A percentile compares a stretch with the other conserved stretches of the same genome.
Conservation (phyloP, 495 filamentous ascomycete genomes). For the Lophiostoma macrostomum region DNA sequence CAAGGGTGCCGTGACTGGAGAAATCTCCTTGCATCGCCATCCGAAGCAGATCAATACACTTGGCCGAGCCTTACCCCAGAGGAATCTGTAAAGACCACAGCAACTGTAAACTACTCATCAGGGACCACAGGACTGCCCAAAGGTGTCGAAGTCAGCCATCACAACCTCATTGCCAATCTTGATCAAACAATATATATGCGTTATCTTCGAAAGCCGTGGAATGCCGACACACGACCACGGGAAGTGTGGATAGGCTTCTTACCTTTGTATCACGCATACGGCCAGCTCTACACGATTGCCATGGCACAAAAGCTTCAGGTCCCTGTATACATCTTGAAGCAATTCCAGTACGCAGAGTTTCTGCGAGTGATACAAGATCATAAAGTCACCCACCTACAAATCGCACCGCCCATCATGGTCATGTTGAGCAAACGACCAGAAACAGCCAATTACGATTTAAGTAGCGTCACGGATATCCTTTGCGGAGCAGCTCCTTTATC, state of each 20-base stretch:
- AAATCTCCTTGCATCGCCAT: constrained; percentile 43
- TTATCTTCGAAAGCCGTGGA: constrained; percentile 37
- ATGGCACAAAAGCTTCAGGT: constrained; percentile 36
- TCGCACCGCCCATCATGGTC: constrained; percentile 40
- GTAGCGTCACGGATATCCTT: constrained; percentile 37
- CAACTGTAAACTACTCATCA: constrained; percentile 49
- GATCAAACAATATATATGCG: constrained; percentile 37
- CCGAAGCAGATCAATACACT: constrained; percentile 46
- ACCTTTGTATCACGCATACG: constrained; percentile 42
- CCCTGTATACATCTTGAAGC: constrained; percentile 40
- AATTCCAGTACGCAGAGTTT: constrained; percentile 39
- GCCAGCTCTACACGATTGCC: constrained; percentile 39
- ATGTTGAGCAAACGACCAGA: constrained; percentile 41
- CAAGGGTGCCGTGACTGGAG: constrained; percentile 51
- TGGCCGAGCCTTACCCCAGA: constrained; percentile 44
- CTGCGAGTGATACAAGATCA: constrained; percentile 36
- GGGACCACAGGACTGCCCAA: constrained; percentile 44
- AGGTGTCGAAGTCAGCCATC: constrained; percentile 40
- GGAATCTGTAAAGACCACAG: constrained; percentile 45
- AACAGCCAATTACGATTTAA: constrained; percentile 40
- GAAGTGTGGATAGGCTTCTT: constrained; percentile 41
- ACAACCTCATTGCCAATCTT: constrained; percentile 39
- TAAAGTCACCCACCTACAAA: constrained; percentile 39
- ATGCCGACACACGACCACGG: constrained; percentile 28
- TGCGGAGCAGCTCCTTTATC: constrained; percentile 40